phyloP scores from a whole-genome alignment of 148 eudicot species.

The Oxyria digyna region DNA sequence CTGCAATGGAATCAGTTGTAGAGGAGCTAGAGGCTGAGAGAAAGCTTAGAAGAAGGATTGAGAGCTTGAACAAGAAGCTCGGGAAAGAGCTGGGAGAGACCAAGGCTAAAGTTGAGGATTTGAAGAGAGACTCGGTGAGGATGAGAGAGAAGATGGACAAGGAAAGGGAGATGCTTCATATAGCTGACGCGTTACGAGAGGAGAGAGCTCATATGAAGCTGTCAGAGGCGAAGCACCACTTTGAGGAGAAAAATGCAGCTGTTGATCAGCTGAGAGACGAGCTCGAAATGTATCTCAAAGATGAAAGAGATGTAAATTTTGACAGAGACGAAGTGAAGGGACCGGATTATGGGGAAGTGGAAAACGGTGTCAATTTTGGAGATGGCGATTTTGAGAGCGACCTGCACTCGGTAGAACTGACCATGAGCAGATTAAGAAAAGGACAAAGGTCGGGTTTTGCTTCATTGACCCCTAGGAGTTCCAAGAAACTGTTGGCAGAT shows the following conservation, averaged over 20 bases:
- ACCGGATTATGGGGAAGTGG: slow-evolving; percentile 44
- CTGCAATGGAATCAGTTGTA: slow-evolving; percentile 55
- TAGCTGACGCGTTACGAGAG: slow-evolving; percentile 42
- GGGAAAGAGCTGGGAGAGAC: slow-evolving; percentile 71
- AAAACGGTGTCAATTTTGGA: slow-evolving; percentile 25
- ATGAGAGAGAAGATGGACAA: slow-evolving; percentile 36
- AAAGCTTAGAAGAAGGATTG: slow-evolving; percentile 56
- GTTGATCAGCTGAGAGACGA: slow-evolving; percentile 54
- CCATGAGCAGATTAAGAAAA: slow-evolving; percentile 26
- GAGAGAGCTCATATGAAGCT: slow-evolving; percentile 48
- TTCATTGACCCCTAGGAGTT: slow-evolving; percentile 11
- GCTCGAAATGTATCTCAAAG: slow-evolving; percentile 42
- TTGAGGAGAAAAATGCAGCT: slow-evolving; percentile 49
- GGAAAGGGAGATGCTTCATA: slow-evolving; percentile 48
- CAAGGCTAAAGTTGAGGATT: slow-evolving; percentile 26
- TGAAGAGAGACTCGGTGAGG: slow-evolving; percentile 37
- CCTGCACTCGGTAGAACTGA: slow-evolving; percentile 55
- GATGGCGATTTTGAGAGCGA: slow-evolving; percentile 56
- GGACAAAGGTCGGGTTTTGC: slow-evolving; percentile 22
- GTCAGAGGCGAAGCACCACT: slow-evolving; percentile 45
- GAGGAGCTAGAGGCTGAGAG: slow-evolving; percentile 71
- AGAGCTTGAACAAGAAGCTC: slow-evolving; percentile 78
- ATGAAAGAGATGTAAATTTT: slow-evolving; percentile 25
- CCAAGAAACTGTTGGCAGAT: slow-evolving; percentile 18
- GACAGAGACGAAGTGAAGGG: slow-evolving; percentile 10